Conservation (phyloP, 306 rosid genomes). For the Mimosa pudica region DNA sequence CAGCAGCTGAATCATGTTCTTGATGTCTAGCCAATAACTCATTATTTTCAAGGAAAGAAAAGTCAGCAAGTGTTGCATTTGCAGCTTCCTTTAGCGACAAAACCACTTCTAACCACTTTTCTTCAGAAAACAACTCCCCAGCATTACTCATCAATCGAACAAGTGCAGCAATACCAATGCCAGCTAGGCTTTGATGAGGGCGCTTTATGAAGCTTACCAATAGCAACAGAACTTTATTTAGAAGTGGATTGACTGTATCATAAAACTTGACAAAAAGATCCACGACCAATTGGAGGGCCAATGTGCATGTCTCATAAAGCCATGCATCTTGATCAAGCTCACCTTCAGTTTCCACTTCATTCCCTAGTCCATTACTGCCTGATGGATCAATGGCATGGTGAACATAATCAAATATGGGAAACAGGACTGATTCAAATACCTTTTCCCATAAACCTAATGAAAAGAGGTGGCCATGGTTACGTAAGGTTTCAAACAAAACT, state of each 20-base stretch:
- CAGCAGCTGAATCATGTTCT: slow-evolving; percentile 47
- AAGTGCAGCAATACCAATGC: slow-evolving; percentile 98
- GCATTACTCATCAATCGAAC: slow-evolving; percentile 97
- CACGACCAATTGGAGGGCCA: slow-evolving; percentile 95
- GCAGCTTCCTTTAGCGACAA: slow-evolving; percentile 85
- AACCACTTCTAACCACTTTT: slow-evolving; percentile 96
- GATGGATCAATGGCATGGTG: slow-evolving; percentile 98
- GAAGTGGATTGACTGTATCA: slow-evolving; percentile 82
- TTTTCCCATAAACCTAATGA: slow-evolving; percentile 93
- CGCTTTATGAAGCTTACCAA: slow-evolving; percentile 92
- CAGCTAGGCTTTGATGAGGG: slow-evolving; percentile 98
- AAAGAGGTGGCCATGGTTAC: slow-evolving; percentile 97
- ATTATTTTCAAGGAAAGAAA: slow-evolving; percentile 60
- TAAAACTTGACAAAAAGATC: slow-evolving; percentile 97
- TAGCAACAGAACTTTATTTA: slow-evolving; percentile 86
- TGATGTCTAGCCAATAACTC: slow-evolving; percentile 42
- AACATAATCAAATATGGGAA: slow-evolving; percentile 95
- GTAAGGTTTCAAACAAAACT: slow-evolving; percentile 87
- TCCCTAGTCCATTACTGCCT: slow-evolving; percentile 55
- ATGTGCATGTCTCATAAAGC: slow-evolving; percentile 99
- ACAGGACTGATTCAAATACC: slow-evolving; percentile 89
- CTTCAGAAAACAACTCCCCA: slow-evolving; percentile 87
- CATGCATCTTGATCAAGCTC: slow-evolving; percentile 96
- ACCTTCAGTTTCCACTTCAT: slow-evolving; percentile 53
- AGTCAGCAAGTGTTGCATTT: slow-evolving; percentile 82